Evolutionary conservation across 2,329 filamentous ascomycete species (phyloP), one percentile per base, ranked within the genome.

Genomic region (Fusarium xyrophilum): DNA sequence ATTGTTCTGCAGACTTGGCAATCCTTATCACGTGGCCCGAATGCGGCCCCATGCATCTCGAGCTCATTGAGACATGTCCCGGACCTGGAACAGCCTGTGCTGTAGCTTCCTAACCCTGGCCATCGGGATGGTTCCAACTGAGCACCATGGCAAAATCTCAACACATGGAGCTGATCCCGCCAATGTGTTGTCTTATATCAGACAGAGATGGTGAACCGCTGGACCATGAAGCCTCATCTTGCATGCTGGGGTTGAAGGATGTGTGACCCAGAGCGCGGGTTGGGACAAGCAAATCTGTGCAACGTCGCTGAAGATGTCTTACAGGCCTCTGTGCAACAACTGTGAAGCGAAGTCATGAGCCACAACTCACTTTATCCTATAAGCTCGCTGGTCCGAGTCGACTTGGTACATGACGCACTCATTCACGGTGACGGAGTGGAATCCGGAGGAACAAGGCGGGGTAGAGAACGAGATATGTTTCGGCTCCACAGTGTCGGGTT

Each of bases 291-390:
- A 57, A 48, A 60, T 52, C 44, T 51, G 63, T 65, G 55, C 53
- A 54, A 71, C 63, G 43, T 69, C 52, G 57, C 68, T 67, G 60
- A 60, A 63, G 53, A 59, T 43, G 72, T 73, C 48, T 63, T 59
- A 72, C 63, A 57, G 57, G 56, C 43, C 40, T 54, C 63, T 57
- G 69, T 73, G 62, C 51, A 48, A 72, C 70, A 39, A 44, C 42
- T 47, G 44, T 68, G 70, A 71, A 74, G 72, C 72, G 72, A 74
- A 65, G 59, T 69, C 70, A 66, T 71, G 68, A 64, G 65, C 55
- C 55, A 65, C 39, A 59, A 43, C 42, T 57, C 60, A 59, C 51
- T 44, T 50, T 43, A 51, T 48, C 55, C 44, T 61, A 56, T 52
- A 53, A 51, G 46, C 51, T 62, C 59, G 55, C 55, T 44, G 58